Percentiles rank a stretch among this genome's conserved stretches.
phyloP scores from a whole-genome alignment of 768 basidiomycete genomes.

The Mycena pura region DNA sequence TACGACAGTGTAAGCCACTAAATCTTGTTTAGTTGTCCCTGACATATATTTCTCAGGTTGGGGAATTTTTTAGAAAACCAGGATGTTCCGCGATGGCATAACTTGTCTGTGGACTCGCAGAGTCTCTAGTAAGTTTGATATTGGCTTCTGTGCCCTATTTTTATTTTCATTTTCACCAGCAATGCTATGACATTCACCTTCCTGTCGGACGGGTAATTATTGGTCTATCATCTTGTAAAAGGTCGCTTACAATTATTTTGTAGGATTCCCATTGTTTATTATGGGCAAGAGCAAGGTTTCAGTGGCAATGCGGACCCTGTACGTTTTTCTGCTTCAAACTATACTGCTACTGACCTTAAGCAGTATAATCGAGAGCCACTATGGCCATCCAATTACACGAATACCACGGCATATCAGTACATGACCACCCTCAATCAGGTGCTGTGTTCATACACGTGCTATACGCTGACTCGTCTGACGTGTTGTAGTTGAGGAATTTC shows the following conservation, averaged over 20 bases:
- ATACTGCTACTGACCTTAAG: slow-evolving; percentile 4
- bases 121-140: slow-evolving; percentile 60
- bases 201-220: slow-evolving; percentile 66
- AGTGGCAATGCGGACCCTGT: slow-evolving; percentile 71
- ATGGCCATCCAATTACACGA: slow-evolving; percentile 71
- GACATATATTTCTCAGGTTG: slow-evolving; percentile 30
- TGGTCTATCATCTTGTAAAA: neutral
- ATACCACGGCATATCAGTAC: slow-evolving; percentile 62
- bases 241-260: neutral
- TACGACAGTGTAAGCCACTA: slow-evolving; percentile 9
- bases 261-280: slow-evolving; percentile 79
- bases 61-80: slow-evolving; percentile 87
- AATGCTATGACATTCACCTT: slow-evolving; percentile 80
- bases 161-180: slow-evolving; percentile 39
- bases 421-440: slow-evolving; percentile 69
- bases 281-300: slow-evolving; percentile 81
- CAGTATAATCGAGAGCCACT: slow-evolving; percentile 79
- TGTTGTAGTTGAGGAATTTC: slow-evolving; percentile 65
- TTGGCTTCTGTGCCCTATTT: neutral
- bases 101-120: slow-evolving; percentile 74
- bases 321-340: slow-evolving; percentile 27
- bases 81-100: slow-evolving; percentile 77
- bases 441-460: neutral
- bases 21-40: neutral
- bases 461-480: neutral